phyloP scores from a whole-genome alignment of 352 stramenopile species.

The Globisporangium abappressorium region DNA sequence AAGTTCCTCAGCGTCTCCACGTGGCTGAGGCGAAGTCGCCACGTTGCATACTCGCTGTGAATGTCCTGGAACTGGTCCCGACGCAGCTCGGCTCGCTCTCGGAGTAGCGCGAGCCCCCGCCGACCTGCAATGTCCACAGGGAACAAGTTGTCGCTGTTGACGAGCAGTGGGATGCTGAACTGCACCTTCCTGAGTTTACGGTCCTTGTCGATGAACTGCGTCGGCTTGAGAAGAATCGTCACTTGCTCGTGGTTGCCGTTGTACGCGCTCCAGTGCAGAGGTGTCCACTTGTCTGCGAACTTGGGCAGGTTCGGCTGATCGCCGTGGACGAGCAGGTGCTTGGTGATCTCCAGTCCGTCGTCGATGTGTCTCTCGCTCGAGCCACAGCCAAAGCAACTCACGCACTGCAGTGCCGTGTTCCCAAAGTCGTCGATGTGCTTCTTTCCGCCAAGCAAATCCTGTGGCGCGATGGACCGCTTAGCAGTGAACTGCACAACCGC shows the following conservation, averaged over 20 bases:
- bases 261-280: slow-evolving; percentile 74
- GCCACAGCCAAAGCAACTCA: slow-evolving; percentile 77
- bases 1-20: slow-evolving; percentile 44
- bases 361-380: slow-evolving; percentile 55
- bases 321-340: slow-evolving; percentile 51
- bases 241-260: slow-evolving; percentile 70
- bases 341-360: slow-evolving; percentile 61
- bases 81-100: slow-evolving; percentile 37
- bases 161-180: slow-evolving; percentile 51
- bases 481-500: slow-evolving; percentile 47
- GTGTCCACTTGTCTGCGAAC: slow-evolving; percentile 64
- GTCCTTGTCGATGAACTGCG: slow-evolving; percentile 4
- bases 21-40: slow-evolving; percentile 64
- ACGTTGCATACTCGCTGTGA: slow-evolving; percentile 36
- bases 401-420: slow-evolving; percentile 74
- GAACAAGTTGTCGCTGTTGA: slow-evolving; percentile 56
- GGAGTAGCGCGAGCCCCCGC: slow-evolving; percentile 39
- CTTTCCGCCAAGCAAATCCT: slow-evolving; percentile 45
- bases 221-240: slow-evolving; percentile 49
- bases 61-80: neutral
- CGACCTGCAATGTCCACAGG: slow-evolving; percentile 62
- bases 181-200: slow-evolving; percentile 36
- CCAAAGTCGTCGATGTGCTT: slow-evolving; percentile 72
- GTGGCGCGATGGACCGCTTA: slow-evolving; percentile 29
- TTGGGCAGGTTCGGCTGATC: slow-evolving; percentile 75